A percentile compares a stretch with the other conserved stretches of the same genome.
phyloP scores from a whole-genome alignment of 352 stramenopile species.

The Globisporangium apiculatum region DNA sequence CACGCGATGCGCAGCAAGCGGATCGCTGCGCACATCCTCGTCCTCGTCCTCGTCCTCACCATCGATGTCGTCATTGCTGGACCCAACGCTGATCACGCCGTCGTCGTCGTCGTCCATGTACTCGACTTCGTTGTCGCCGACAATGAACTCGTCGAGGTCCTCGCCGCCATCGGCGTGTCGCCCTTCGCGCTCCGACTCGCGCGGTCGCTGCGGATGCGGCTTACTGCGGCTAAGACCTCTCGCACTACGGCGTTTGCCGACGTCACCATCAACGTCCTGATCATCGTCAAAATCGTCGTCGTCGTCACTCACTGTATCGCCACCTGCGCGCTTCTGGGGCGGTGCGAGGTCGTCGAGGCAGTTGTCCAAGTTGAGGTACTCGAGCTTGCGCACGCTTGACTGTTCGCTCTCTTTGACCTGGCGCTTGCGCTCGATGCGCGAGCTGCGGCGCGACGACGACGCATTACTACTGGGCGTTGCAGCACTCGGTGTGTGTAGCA shows the following conservation, averaged over 20 bases:
- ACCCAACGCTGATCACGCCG: constrained; percentile 50
- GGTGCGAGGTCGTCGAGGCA: constrained; percentile 39
- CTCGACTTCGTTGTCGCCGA: constrained; percentile 70
- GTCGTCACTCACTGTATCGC: constrained; percentile 14
- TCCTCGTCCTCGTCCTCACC: constrained; percentile 17
- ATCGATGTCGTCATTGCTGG: constrained; percentile 38
- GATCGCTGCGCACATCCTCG: constrained; percentile 29
- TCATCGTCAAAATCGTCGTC: constrained; percentile 20
- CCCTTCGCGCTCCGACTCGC: constrained; percentile 22
- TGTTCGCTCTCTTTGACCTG: constrained; percentile 36
- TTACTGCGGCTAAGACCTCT: constrained; percentile 6
- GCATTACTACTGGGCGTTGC: constrained; percentile 13
- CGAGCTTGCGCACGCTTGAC: constrained; percentile 35
- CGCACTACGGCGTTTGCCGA: constrained; percentile 4
- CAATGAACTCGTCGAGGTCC: constrained; percentile 78
- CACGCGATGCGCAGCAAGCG: constrained; percentile 23
- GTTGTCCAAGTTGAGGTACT: constrained; percentile 62
- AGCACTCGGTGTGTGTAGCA: not conserved
- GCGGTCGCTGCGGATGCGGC: constrained; percentile 7
- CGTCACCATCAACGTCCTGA: constrained; percentile 25
- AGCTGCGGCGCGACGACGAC: constrained; percentile 48
- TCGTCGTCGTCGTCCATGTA: constrained; percentile 85
- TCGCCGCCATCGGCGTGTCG: constrained; percentile 47
- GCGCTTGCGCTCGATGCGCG: constrained; percentile 48
- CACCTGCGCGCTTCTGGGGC: constrained; percentile 9